Base-by-base conservation (phyloP, 768 basidiomycete species). In the Lentinula aciculospora region DNA sequence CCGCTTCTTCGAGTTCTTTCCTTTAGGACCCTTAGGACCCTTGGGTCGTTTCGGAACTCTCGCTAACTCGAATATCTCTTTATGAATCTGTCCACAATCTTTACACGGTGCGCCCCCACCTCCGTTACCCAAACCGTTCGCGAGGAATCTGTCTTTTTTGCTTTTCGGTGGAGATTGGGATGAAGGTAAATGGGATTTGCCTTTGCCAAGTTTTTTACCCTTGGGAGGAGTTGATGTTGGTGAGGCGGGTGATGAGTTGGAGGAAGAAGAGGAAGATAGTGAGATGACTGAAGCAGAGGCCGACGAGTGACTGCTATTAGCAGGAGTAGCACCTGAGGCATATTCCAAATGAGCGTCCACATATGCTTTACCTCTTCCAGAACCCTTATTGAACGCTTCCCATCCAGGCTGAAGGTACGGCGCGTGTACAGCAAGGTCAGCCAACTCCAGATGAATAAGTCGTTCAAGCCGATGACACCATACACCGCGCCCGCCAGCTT, bases 401-500 rank as follows among this genome's bases (percentile, higher is more conserved):
- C 74, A 91, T 10, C 63, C 67, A 3, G 79, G 69, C 44, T 84
- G 69, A 4, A 92, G 76, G 67, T 93, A 91, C 1, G 80, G 78
- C 9, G 71, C 65, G 50, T 85, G 78, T 34, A 78, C 66, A 10
- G 76, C 78, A 42, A 93, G 65, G 65, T 94, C 92, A 6, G 82
- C 78, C 6, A 94, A 76, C 67, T 94, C 92, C 25, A 93, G 75
- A 63, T 94, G 92, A 29, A 92, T 81, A 13, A 94, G 78, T 40
- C 88, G 74, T 67, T 94, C 92, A n/a, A 92, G 68, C 42, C 89
- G 81, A 69, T 92, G 87, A 57, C 86, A 88, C 67, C 80, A 84
- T 3, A 81, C 75, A 0, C 83, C 85, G 56, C 82, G 80, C 39
- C 77, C 70, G 7, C 89, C 89, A 1, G 82, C 77, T 56, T 74